phyloP scores from a whole-genome alignment of 75 land plant genomes.

The Sequoia sempervirens region DNA sequence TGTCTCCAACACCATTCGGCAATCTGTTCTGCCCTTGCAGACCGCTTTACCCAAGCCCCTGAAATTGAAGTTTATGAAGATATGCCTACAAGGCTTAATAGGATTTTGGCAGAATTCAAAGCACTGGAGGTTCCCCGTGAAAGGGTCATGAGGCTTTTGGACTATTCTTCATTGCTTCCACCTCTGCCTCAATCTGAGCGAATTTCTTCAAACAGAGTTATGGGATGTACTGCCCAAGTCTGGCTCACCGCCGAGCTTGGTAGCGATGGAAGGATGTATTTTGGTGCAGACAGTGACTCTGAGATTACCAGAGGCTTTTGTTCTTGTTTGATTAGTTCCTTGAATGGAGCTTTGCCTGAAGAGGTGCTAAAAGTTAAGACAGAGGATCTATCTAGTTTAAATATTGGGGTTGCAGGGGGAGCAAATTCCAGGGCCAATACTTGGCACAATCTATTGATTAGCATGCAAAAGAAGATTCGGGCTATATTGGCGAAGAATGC shows the following conservation, averaged over 20 bases:
- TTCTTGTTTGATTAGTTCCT: constrained; percentile 51
- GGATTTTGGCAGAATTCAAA: constrained; percentile 33
- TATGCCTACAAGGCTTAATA: constrained; percentile 16
- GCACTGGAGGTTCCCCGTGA: constrained; percentile 40
- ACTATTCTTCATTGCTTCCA: constrained; percentile 53
- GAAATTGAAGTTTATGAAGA: background rate
- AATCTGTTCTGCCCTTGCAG: background rate
- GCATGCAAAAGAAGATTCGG: constrained; percentile 77
- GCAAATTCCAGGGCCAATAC: constrained; percentile 64
- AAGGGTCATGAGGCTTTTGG: constrained; percentile 45
- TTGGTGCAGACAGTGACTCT: constrained; percentile 83
- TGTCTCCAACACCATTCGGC: background rate
- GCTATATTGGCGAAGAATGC: constrained; percentile 44
- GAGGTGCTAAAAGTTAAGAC: constrained; percentile 58
- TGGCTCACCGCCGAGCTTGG: constrained; percentile 62
- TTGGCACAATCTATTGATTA: constrained; percentile 85
- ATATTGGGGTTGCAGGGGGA: constrained; percentile 40
- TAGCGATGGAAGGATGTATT: constrained; percentile 42
- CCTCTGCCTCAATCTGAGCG: constrained; percentile 39
- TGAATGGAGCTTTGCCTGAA: constrained; percentile 66
- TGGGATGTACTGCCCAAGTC: constrained; percentile 94
- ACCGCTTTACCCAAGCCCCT: background rate
- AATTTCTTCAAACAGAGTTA: constrained; percentile 58
- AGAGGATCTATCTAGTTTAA: constrained; percentile 50
- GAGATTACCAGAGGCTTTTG: constrained; percentile 84